Percentiles rank a stretch among this genome's conserved stretches.
Evolutionary conservation across 805 yeast species (phyloP).

Genomic region (Starmerella sirachaensis): DNA sequence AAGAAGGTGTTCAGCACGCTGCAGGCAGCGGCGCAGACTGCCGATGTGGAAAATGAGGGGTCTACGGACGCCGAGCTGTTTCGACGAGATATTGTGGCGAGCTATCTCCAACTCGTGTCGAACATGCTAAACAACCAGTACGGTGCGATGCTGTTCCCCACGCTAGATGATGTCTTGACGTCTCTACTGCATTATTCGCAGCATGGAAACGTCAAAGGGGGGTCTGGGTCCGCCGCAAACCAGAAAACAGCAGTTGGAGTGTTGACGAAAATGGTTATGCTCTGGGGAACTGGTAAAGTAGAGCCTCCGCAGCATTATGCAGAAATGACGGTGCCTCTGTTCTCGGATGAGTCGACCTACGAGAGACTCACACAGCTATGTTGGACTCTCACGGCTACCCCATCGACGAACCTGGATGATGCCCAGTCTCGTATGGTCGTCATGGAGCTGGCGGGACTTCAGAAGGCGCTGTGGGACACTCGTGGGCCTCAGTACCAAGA

Average conservation of each 20-base stretch:
- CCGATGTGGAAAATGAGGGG: slow-evolving; percentile 30
- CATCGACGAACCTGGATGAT: slow-evolving; percentile 53
- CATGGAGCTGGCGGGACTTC: slow-evolving; percentile 58
- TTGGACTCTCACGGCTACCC: slow-evolving; percentile 71
- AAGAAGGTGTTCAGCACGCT: slow-evolving; percentile 47
- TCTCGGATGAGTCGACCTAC: slow-evolving; percentile 51
- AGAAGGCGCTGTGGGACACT: slow-evolving; percentile 47
- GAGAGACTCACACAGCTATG: slow-evolving; percentile 53
- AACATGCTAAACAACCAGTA: slow-evolving; percentile 65
- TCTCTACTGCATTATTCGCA: slow-evolving; percentile 54
- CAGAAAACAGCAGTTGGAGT: slow-evolving; percentile 61
- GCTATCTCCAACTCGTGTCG: slow-evolving; percentile 57
- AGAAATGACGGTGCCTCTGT: slow-evolving; percentile 50
- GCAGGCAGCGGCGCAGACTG: slow-evolving; percentile 18
- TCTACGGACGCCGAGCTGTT: slow-evolving; percentile 49
- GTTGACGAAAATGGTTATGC: slow-evolving; percentile 46
- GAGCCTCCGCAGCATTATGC: slow-evolving; percentile 36
- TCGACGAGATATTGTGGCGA: slow-evolving; percentile 41
- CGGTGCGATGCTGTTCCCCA: slow-evolving; percentile 57
- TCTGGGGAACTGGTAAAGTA: slow-evolving; percentile 59
- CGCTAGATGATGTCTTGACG: slow-evolving; percentile 48
- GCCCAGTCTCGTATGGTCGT: slow-evolving; percentile 68
- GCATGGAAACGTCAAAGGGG: slow-evolving; percentile 36
- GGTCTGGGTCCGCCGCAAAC: slow-evolving; percentile 37
- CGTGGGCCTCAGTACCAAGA: slow-evolving; percentile 30